A percentile compares a stretch with the other conserved stretches of the same genome.
These are phyloP conservation scores for Tylopilus subfusipes DNA, from an alignment of 768 basidiomycete genomes.

Conservation along the genomic window DNA sequence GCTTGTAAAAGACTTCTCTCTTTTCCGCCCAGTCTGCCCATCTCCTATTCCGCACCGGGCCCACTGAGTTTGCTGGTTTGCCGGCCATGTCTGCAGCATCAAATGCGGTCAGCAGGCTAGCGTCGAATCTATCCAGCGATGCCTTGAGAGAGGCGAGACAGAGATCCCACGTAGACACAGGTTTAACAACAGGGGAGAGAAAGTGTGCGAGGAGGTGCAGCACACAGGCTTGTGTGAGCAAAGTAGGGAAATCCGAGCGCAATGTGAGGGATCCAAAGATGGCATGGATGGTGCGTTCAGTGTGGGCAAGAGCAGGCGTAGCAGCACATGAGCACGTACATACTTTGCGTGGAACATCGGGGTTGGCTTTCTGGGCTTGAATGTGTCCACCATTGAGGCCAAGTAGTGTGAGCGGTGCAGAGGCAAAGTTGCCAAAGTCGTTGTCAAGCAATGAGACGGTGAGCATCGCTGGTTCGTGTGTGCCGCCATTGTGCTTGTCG, in stretches of 20 bases:
- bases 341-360: slow-evolving; percentile 53
- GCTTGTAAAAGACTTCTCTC: slow-evolving; percentile 89
- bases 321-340: slow-evolving; percentile 59
- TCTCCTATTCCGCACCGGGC: slow-evolving; percentile 66
- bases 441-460: slow-evolving; percentile 49
- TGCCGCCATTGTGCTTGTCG: slow-evolving; percentile 30
- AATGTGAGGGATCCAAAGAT: slow-evolving; percentile 48
- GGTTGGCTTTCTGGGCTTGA: slow-evolving; percentile 19
- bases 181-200: slow-evolving; percentile 67
- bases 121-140: slow-evolving; percentile 87
- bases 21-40: slow-evolving; percentile 97
- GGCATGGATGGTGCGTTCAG: slow-evolving; percentile 64
- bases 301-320: slow-evolving; percentile 56
- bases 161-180: slow-evolving; percentile 63
- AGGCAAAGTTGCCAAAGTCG: slow-evolving; percentile 86
- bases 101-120: slow-evolving; percentile 79
- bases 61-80: neutral
- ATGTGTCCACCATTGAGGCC: slow-evolving; percentile 21
- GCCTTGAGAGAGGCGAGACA: slow-evolving; percentile 65
- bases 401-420: slow-evolving; percentile 30
- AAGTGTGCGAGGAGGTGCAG: slow-evolving; percentile 74
- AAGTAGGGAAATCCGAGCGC: slow-evolving; percentile 43
- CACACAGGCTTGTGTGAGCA: slow-evolving; percentile 58
- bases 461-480: slow-evolving; percentile 62
- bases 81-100: slow-evolving; percentile 66